These are phyloP conservation scores for Aspergillus nomiae DNA, from an alignment of 2,329 filamentous ascomycete genomes.

Conservation along the genomic window DNA sequence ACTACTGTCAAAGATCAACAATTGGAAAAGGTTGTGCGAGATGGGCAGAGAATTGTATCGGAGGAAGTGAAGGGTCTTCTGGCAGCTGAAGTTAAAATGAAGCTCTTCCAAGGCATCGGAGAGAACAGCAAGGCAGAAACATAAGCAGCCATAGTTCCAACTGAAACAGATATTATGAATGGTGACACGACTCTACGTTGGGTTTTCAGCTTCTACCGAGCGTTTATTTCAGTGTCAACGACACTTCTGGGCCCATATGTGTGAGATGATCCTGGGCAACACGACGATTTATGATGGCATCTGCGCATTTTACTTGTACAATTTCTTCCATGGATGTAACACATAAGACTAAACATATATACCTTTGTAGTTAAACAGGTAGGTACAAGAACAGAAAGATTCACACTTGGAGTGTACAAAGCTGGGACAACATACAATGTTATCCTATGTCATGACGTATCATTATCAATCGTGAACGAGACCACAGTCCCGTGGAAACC, in stretches of 20 bases:
- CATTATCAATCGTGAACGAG: conserved; percentile 21
- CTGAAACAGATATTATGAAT: neutral
- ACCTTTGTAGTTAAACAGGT: conserved; percentile 6
- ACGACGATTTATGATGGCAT: neutral
- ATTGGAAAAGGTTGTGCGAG: conserved; percentile 56
- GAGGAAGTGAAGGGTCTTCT: conserved; percentile 54
- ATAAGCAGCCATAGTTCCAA: conserved; percentile 6
- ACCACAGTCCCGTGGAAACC: conserved; percentile 4
- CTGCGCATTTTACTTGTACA: neutral
- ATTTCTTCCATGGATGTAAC: neutral
- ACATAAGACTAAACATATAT: conserved; percentile 14
- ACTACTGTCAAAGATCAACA: conserved; percentile 45
- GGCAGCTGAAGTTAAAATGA: conserved; percentile 54
- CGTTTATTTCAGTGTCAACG: neutral
- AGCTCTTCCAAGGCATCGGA: conserved; percentile 50
- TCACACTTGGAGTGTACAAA: conserved; percentile 9
- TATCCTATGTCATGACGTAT: conserved; percentile 22
- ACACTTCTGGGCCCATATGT: neutral
- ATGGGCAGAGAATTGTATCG: conserved; percentile 59
- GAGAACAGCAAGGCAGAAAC: conserved; percentile 22
- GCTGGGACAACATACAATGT: conserved; percentile 12
- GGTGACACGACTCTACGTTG: neutral
- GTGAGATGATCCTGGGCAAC: neutral
- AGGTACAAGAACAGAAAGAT: conserved; percentile 13
- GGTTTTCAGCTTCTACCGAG: neutral